Conservation (phyloP, 2,329 filamentous ascomycete genomes). For the Xylaria polymorpha region DNA sequence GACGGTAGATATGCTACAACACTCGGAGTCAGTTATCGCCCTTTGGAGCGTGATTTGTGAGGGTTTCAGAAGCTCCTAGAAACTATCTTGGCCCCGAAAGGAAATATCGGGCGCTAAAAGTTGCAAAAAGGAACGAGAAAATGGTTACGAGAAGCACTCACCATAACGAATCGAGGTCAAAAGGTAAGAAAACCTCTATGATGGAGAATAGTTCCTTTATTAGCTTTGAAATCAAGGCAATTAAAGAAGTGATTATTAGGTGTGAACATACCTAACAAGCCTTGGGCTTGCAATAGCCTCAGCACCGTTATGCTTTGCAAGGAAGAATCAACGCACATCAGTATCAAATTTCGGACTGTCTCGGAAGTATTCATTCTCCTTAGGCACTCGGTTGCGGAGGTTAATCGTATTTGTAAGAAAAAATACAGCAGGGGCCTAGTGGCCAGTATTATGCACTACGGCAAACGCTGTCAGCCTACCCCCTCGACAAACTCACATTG, state of each 20-base stretch:
- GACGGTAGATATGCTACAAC: background rate
- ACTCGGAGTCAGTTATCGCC: no score
- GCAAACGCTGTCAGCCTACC: background rate
- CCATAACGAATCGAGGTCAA: conserved; percentile 17
- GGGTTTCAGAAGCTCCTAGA: no score
- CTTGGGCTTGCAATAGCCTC: conserved; percentile 16
- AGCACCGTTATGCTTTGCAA: conserved; percentile 16
- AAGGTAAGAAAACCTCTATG: conserved; percentile 18
- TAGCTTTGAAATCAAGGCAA: background rate
- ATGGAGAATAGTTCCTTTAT: background rate
- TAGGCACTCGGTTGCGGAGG: conserved; percentile 1
- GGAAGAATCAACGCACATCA: conserved; percentile 13
- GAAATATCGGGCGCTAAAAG: no score
- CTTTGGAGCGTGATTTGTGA: no score
- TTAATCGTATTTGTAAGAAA: conserved; percentile 13
- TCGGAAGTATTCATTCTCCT: conserved; percentile 14
- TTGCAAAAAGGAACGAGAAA: no score
- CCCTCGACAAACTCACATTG: background rate
- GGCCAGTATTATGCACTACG: conserved; percentile 16
- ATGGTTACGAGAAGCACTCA: no score
- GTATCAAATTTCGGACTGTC: conserved; percentile 17
- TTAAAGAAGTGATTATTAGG: background rate
- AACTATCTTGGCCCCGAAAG: no score
- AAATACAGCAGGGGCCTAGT: conserved; percentile 15
- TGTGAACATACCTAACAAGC: conserved; percentile 12